phyloP scores from a whole-genome alignment of 1,284 basidiomycete species.

The Paramarasmius palmivorus region DNA sequence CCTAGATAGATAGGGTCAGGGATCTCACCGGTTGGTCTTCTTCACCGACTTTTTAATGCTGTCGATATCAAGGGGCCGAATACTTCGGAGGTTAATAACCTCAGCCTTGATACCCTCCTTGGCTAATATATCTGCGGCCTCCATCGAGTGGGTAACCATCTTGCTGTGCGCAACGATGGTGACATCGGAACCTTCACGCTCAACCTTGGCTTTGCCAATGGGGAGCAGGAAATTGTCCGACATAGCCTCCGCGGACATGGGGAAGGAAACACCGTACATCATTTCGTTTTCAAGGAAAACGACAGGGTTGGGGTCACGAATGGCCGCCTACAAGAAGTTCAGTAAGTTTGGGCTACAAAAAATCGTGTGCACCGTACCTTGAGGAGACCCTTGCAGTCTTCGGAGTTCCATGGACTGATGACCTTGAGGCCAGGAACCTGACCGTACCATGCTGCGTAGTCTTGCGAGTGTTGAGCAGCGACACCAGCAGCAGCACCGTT shows the following conservation, averaged over 20 bases:
- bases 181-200: constrained; percentile 90
- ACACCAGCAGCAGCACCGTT: constrained; percentile 99
- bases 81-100: constrained; percentile 95
- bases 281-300: constrained; percentile 99
- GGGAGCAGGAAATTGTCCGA: constrained; percentile 94
- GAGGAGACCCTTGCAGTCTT: constrained; percentile 97
- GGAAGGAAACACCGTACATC: constrained; percentile 96
- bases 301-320: constrained; percentile 97
- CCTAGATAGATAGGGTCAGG: neutral
- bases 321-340: constrained; percentile 67
- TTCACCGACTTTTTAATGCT: constrained; percentile 95
- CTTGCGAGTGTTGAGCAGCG: constrained; percentile 91
- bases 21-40: constrained; percentile 88
- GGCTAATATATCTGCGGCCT: constrained; percentile 90
- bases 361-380: constrained; percentile 58
- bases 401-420: constrained; percentile 94
- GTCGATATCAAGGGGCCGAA: constrained; percentile 96
- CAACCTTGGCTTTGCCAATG: constrained; percentile 97
- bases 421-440: constrained; percentile 97
- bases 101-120: constrained; percentile 98
- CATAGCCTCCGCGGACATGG: constrained; percentile 92
- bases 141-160: constrained; percentile 91
- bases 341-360: constrained; percentile 1
- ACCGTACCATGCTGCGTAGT: constrained; percentile 95
- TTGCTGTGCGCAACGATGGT: constrained; percentile 98